These are phyloP conservation scores for Dianthus caryophyllus DNA, from an alignment of 148 eudicot genomes.

Conservation along the genomic window DNA sequence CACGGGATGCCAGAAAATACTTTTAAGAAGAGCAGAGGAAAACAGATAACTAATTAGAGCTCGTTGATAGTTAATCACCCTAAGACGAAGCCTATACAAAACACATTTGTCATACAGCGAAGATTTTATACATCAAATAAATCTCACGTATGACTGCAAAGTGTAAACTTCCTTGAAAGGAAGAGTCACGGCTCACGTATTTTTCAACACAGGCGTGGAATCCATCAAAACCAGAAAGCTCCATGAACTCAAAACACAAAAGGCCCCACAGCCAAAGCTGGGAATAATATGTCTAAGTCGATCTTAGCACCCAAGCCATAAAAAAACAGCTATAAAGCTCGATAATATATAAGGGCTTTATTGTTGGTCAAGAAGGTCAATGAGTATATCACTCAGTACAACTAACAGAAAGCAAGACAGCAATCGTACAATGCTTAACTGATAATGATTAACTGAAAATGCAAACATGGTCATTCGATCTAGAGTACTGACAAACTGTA, in stretches of 20 bases:
- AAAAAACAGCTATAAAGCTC: neutral
- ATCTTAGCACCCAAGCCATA: too few species aligned
- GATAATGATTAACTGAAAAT: too few species aligned
- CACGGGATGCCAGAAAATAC: too few species aligned
- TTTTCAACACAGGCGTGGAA: neutral
- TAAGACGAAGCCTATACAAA: slow-evolving; percentile 9
- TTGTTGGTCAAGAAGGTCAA: neutral
- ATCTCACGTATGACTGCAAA: neutral
- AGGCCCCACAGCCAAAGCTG: too few species aligned
- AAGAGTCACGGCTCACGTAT: neutral
- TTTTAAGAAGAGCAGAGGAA: too few species aligned
- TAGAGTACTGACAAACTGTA: neutral
- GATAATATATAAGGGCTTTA: too few species aligned
- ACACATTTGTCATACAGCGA: neutral
- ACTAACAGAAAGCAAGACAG: slow-evolving; percentile 9
- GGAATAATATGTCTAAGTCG: too few species aligned
- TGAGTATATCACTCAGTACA: neutral
- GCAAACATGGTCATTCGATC: neutral
- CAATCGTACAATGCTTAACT: too few species aligned
- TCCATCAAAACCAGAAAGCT: slow-evolving; percentile 1
- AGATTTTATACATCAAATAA: neutral
- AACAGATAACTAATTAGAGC: too few species aligned
- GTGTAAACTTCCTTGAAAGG: neutral
- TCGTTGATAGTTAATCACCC: too few species aligned
- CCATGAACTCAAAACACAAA: neutral